Percentiles rank a stretch among this genome's conserved stretches.
These are phyloP conservation scores for Bolboschoenoplectus hybrid DNA, from an alignment of 202 grass and related monocot species.

Conservation along the genomic window DNA sequence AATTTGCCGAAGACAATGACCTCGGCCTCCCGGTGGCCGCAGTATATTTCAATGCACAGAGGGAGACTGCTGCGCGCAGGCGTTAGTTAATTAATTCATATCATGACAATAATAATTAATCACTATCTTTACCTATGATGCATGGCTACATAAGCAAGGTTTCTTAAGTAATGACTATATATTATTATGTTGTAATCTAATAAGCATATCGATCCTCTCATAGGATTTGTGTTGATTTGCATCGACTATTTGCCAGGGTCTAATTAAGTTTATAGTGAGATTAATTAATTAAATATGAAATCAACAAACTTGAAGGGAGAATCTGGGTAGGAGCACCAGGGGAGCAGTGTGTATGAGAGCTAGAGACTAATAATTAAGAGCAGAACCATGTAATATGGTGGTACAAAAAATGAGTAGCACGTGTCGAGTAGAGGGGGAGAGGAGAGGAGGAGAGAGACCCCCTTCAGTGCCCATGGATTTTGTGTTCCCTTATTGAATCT, in stretches of 20 bases:
- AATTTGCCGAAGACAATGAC: conserved; percentile 75
- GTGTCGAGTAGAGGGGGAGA: conserved; percentile 27
- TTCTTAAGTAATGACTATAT: conserved; percentile 4
- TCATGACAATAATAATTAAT: conserved; percentile 21
- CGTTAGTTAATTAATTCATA: conserved; percentile 44
- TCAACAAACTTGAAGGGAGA: neutral
- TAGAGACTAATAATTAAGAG: neutral
- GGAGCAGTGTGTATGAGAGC: neutral
- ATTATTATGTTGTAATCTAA: conserved; percentile 41
- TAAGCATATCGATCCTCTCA: conserved; percentile 22
- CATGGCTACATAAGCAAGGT: conserved; percentile 3
- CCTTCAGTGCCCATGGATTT: conserved; percentile 32
- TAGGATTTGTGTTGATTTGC: conserved; percentile 26
- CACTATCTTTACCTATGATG: neutral
- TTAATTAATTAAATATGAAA: neutral
- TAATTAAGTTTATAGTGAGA: conserved; percentile 5
- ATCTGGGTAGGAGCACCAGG: neutral
- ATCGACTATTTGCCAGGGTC: neutral
- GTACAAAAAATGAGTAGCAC: neutral
- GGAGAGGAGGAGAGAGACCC: neutral
- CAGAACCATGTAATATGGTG: conserved; percentile 17
- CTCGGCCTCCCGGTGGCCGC: conserved; percentile 81
- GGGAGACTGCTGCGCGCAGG: conserved; percentile 91
- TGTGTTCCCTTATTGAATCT: conserved; percentile 23
- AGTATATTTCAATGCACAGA: conserved; percentile 94